Evolutionary conservation across 23 red algal species (phyloP), one percentile per base, ranked within the genome.

Genomic region (Gracilaria domingensis): DNA sequence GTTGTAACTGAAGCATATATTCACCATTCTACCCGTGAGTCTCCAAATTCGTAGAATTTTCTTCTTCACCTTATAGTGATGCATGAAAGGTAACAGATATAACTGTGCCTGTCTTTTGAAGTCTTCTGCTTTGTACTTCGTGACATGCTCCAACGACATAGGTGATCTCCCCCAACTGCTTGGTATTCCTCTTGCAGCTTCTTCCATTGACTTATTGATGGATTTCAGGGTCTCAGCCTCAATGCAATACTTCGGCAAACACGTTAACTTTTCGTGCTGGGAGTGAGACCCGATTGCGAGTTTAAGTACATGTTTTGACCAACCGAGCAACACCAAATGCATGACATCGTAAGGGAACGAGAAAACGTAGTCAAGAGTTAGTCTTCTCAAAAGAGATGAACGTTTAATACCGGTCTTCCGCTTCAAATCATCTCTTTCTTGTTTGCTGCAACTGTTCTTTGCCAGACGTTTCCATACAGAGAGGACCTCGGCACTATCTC

Each of bases 271-370:
- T n/a, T n/a, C n/a, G n/a, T n/a, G n/a, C n/a, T n/a, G n/a, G n/a
- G n/a, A n/a, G n/a, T n/a, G n/a, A n/a, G n/a, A n/a, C n/a, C n/a
- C n/a, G n/a, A n/a, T n/a, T n/a, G n/a, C n/a, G n/a, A n/a, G n/a
- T n/a, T n/a, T n/a, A n/a, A n/a, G n/a, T n/a, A n/a, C 42, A 34
- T 79, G 74, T 57, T 51, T 79, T 12, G 51, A 21, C 74, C 74
- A 79, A 24, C 74, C 74, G 12, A 79, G 16, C 8, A 79, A 32
- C 11, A 79, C 45, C 23, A 79, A 57, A 28, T 79, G 74, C 74
- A 79, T 79, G 45, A 33, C 25, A 33, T 79, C 42, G 28, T 79
- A 79, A 16, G 74, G 74, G 18, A 51, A 51, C 14, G 74, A 79
- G 45, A 29, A 57, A 13, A 79, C 74, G 35, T 13, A 51, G 39